These are phyloP conservation scores for Blepharisma undulans DNA, from an alignment of 169 alveolate genomes.

Conservation along the genomic window DNA sequence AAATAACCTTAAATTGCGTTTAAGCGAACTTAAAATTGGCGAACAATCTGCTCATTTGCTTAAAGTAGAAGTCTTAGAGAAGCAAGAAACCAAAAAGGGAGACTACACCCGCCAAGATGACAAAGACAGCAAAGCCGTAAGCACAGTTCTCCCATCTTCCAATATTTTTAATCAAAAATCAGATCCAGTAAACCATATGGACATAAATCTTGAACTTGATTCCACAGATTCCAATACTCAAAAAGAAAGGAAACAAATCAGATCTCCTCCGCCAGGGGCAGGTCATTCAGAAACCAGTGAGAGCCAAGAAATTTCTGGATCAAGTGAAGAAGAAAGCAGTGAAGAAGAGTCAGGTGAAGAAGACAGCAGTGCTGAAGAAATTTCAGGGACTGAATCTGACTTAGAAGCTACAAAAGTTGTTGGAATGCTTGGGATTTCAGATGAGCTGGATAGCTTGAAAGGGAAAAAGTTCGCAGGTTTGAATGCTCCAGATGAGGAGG, in stretches of 20 bases:
- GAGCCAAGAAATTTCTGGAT: conserved; percentile 12
- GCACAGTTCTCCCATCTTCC: not conserved
- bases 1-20: conserved; percentile 8
- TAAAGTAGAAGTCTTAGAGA: not conserved
- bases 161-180: not conserved
- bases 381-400: not conserved
- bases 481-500: conserved; percentile 18
- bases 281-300: not conserved
- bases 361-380: not conserved
- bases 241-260: not conserved
- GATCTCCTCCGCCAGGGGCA: not conserved
- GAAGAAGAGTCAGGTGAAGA: not conserved
- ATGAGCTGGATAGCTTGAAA: not conserved
- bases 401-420: not conserved
- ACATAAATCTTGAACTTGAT: not conserved
- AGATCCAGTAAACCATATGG: not conserved
- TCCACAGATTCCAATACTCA: not conserved
- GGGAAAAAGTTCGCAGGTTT: not conserved
- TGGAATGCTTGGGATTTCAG: not conserved
- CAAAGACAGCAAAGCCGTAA: conserved; percentile 16
- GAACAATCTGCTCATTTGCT: conserved; percentile 5
- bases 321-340: conserved; percentile 9
- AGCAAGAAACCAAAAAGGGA: conserved; percentile 1
- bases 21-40: not conserved
- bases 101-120: not conserved